Percentiles rank a stretch among this genome's conserved stretches.
These are phyloP conservation scores for Colletotrichum eremochloae DNA, from an alignment of 2,329 filamentous ascomycete genomes.

Conservation along the genomic window DNA sequence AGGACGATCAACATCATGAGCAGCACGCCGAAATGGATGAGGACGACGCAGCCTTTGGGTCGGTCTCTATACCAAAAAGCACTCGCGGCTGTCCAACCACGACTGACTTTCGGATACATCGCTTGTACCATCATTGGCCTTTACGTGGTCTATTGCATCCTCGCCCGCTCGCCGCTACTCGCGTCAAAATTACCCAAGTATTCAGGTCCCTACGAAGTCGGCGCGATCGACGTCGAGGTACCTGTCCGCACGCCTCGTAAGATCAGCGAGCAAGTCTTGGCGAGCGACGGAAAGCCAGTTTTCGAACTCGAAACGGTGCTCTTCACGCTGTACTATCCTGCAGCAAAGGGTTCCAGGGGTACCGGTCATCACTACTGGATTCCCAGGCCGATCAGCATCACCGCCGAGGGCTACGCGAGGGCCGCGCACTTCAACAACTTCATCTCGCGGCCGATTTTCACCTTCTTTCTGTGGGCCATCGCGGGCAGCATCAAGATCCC, in stretches of 20 bases:
- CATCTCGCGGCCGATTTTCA: constrained; percentile 58
- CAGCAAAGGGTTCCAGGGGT: constrained; percentile 48
- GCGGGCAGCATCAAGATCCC: constrained; percentile 62
- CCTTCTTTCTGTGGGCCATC: constrained; percentile 56
- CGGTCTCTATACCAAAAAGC: background rate
- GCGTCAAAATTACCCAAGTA: constrained; percentile 60
- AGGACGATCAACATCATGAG: background rate
- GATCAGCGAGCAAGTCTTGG: constrained; percentile 52
- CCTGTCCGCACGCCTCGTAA: constrained; percentile 51
- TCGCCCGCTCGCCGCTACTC: constrained; percentile 58
- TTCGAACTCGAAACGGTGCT: constrained; percentile 63
- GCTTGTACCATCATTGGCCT: constrained; percentile 46
- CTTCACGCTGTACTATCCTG: constrained; percentile 64
- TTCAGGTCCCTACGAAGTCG: constrained; percentile 60
- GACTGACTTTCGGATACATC: constrained; percentile 53
- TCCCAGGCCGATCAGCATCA: constrained; percentile 58
- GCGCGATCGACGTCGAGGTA: constrained; percentile 62
- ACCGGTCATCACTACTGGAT: constrained; percentile 58
- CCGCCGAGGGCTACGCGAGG: constrained; percentile 61
- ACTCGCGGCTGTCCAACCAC: constrained; percentile 47
- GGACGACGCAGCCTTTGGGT: constrained; percentile 9
- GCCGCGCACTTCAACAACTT: constrained; percentile 60
- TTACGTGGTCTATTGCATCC: constrained; percentile 57
- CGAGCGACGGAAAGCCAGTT: constrained; percentile 52
- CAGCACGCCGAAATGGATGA: constrained; percentile 27